Evolutionary conservation across 176 grass and related monocot species (phyloP), one percentile per base, ranked within the genome.

Genomic region (Saccharum spontaneum): DNA sequence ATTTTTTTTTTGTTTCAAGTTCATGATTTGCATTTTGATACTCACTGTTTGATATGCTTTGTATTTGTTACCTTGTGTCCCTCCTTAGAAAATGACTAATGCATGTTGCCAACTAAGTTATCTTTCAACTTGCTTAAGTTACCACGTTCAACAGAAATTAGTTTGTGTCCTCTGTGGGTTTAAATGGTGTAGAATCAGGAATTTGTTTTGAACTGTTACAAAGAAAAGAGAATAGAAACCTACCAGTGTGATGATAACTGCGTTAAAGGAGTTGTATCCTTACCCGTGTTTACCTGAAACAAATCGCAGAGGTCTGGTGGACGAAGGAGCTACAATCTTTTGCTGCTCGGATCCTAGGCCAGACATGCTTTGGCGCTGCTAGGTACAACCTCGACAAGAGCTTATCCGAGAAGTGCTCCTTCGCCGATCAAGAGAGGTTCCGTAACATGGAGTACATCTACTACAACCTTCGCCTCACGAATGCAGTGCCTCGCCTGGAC

Each of bases 301-400:
- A 63, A 79, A 69, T 71, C 73, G 71, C 78, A 98, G 96, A 87
- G 20, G 10, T 30, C 41, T 98, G 96, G 96, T 98, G 96, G 96
- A 87, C 83, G 3, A 72, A 73, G 2, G 85, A 90, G 7, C 80
- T 98, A 44, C 89, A 89, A 46, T 82, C 34, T 2, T 31, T 98
- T 15, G 93, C 93, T 2, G 62, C 46, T 0, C 70, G 65, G 36
- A 73, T 95, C 62, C 75, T 98, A 17, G 93, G 86, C 74, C 96
- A 95, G 82, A 84, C 91, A 13, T 95, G 92, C 80, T 85, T 87
- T 28, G 93, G 93, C 41, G 81, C 77, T 18, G 43, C 79, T 10
- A 89, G 88, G 49, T 94, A 95, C 83, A 94, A 88, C 26, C 84
- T 95, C 1, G 75, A 87, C 37, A 79, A 76, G 14, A 73, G 52